Base-by-base conservation (phyloP, 345 rosid species). In the Lagerstroemia speciosa region DNA sequence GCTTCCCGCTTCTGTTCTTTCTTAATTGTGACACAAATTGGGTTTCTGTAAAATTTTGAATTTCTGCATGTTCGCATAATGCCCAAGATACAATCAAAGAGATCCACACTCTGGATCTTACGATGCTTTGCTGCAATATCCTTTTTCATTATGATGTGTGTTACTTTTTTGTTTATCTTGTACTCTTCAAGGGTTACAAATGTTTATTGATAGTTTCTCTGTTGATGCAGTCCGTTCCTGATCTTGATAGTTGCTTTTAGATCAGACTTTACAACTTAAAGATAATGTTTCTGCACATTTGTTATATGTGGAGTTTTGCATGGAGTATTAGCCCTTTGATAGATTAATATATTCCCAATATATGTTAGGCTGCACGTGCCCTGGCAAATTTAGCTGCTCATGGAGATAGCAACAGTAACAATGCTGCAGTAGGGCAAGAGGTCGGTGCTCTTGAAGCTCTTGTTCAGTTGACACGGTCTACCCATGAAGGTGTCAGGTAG, bases 301-400 rank as follows among this genome's bases (percentile, higher is more conserved):
- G 1, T n/a, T n/a, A 3, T n/a, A 53, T 53, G 9, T 53, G 30
- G 24, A 53, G 24, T n/a, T 53, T 19, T 53, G 6, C 10, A 30
- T 53, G 29, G 2, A 0, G 2, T 7, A 53, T 1, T 53, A 6
- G 11, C 2, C 60, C 12, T 53, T 9, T 24, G 29, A 53, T 1
- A n/a, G 9, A 24, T n/a, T 19, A 17, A 33, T 27, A 41, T 46
- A 27, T 50, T 67, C 65, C 34, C 64, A 24, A 55, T n/a, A 46
- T 30, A 22, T 66, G 30, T 45, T 73, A 88, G 98, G 98, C 94
- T 83, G 96, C 98, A 75, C 96, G 96, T 30, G 96, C 96, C 45
- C 80, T 92, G 79, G 96, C 96, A 72, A 92, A 92, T 75, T 79
- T 92, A 79, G 98, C 98, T 79, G 94, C 98, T 82, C 98, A 92